A percentile compares a stretch with the other conserved stretches of the same genome.
These are phyloP conservation scores for Paraurostyla sp. DNA, from an alignment of 73 alveolate species.

Conservation along the genomic window DNA sequence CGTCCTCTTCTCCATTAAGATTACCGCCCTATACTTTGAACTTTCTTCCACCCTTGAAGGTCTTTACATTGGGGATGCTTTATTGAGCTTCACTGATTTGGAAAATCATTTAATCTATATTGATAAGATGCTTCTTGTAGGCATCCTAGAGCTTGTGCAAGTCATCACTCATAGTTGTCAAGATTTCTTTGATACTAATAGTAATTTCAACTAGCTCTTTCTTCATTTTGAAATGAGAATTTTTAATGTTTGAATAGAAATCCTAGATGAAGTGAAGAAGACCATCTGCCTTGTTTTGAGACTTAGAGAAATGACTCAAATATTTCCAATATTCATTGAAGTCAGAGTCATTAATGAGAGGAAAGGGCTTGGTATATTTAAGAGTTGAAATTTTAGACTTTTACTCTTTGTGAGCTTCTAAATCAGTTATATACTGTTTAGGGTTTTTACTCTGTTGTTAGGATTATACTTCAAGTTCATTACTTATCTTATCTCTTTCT, in stretches of 20 bases:
- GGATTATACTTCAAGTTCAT: slow-evolving; percentile 13
- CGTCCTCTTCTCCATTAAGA: slow-evolving; percentile 51
- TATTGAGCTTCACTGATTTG: slow-evolving; percentile 42
- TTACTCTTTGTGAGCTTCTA: slow-evolving; percentile 60
- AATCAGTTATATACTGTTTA: slow-evolving; percentile 17
- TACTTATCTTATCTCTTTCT: not conserved
- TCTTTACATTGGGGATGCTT: slow-evolving; percentile 42
- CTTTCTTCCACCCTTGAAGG: not conserved
- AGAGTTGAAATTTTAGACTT: slow-evolving; percentile 44
- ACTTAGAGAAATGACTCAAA: not conserved
- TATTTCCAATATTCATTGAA: slow-evolving; percentile 69
- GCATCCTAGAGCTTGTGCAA: slow-evolving; percentile 40
- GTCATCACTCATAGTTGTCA: slow-evolving; percentile 65
- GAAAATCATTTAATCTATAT: slow-evolving; percentile 26
- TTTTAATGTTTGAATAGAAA: slow-evolving; percentile 37
- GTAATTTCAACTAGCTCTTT: slow-evolving; percentile 37
- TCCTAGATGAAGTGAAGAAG: slow-evolving; percentile 63
- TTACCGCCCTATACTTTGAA: not conserved
- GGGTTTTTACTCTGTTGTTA: not conserved
- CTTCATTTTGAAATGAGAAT: not conserved
- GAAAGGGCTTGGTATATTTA: slow-evolving; percentile 45
- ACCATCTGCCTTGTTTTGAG: slow-evolving; percentile 66
- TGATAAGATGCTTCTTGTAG: not conserved
- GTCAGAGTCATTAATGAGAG: slow-evolving; percentile 61
- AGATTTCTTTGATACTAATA: slow-evolving; percentile 31